Percentiles rank a stretch among this genome's conserved stretches.
These are phyloP conservation scores for Knoxdaviesia proteae DNA, from an alignment of 2,329 filamentous ascomycete species.

Conservation along the genomic window DNA sequence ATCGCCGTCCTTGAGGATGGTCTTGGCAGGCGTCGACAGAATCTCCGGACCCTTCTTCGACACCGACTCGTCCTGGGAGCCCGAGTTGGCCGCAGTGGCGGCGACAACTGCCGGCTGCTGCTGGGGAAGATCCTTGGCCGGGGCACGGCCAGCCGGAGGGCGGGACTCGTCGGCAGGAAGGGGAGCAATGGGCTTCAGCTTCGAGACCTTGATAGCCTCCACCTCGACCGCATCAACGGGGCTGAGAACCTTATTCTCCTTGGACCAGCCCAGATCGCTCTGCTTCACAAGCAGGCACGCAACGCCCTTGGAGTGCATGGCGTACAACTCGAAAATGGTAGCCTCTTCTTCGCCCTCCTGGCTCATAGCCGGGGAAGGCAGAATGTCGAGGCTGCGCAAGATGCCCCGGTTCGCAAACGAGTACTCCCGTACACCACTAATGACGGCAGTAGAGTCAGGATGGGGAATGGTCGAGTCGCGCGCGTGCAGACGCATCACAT, in stretches of 20 bases:
- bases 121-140: conserved; percentile 16
- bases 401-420: conserved; percentile 74
- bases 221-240: conserved; percentile 56
- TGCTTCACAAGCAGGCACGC: conserved; percentile 73
- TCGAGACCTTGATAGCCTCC: conserved; percentile 54
- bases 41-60: conserved; percentile 24
- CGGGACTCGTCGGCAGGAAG: conserved; percentile 23
- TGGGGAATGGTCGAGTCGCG: conserved; percentile 56
- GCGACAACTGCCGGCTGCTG: conserved; percentile 4
- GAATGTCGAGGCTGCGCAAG: conserved; percentile 75
- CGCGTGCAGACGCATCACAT: conserved; percentile 55
- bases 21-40: conserved; percentile 16
- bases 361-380: conserved; percentile 46
- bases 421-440: conserved; percentile 91
- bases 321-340: conserved; percentile 80
- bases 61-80: no score
- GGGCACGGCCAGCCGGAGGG: conserved; percentile 11
- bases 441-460: conserved; percentile 87
- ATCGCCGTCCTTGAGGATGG: conserved; percentile 8
- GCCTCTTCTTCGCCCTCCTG: conserved; percentile 42
- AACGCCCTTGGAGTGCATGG: conserved; percentile 95
- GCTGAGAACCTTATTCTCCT: conserved; percentile 69
- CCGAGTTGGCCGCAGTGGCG: no score
- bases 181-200: conserved; percentile 35
- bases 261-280: conserved; percentile 76